These are phyloP conservation scores for Eimeria necatrix DNA, from an alignment of 169 alveolate species.

Conservation along the genomic window DNA sequence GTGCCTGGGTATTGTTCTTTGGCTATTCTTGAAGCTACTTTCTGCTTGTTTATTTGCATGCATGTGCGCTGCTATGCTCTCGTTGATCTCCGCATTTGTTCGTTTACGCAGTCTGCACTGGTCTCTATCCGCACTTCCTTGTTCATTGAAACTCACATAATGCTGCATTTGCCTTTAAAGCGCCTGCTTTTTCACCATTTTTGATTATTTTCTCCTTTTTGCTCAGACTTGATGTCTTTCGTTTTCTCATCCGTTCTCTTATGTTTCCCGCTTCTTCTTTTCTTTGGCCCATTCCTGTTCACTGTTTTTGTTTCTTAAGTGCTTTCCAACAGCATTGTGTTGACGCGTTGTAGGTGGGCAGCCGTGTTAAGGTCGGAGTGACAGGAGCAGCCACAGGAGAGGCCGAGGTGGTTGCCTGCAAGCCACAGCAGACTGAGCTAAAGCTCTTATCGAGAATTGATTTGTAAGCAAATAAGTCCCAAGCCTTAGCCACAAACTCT, in stretches of 20 bases:
- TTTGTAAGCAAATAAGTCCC: neutral
- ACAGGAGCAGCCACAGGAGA: constrained; percentile 19
- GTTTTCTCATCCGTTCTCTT: too few species aligned
- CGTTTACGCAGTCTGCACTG: too few species aligned
- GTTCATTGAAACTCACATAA: too few species aligned
- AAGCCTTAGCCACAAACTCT: too few species aligned
- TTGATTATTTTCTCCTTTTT: too few species aligned
- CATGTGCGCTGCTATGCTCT: neutral
- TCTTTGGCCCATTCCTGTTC: neutral
- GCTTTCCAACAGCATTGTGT: neutral
- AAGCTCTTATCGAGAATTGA: constrained; percentile 21
- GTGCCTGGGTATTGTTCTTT: neutral
- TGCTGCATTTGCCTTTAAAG: too few species aligned
- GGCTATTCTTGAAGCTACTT: too few species aligned
- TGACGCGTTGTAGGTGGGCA: neutral
- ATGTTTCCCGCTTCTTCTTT: neutral
- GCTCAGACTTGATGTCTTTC: neutral
- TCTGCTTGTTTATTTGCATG: neutral
- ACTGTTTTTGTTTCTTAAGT: neutral
- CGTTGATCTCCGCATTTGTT: too few species aligned
- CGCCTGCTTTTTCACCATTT: too few species aligned
- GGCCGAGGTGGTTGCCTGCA: constrained; percentile 69
- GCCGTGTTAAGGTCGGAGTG: constrained; percentile 31
- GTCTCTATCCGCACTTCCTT: too few species aligned
- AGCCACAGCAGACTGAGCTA: neutral